Evolutionary conservation across 139 green algal genomes (phyloP), one percentile per base, ranked within the genome.

Genomic region (Closterium sp.): DNA sequence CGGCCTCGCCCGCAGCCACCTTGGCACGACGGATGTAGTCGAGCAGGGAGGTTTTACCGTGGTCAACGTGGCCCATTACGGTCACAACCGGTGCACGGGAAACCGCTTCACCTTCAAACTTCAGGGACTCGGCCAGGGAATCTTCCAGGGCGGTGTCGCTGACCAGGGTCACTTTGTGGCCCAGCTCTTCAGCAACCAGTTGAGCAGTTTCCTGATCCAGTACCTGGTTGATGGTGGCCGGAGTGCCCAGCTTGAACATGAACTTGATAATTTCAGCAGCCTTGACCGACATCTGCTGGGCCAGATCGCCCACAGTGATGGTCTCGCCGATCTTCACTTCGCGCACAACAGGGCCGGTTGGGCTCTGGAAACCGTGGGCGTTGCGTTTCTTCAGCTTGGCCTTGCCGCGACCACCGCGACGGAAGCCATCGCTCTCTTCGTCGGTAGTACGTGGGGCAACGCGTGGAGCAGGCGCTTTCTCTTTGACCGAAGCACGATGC

Each of bases 21-120:
- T 92, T 94, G 4, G 95, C 97, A 6, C 94, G 95, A 6, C 98
- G 94, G 34, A 92, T 16, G 9, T 19, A 19, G 84, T 92, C 89
- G 7, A 92, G 89, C 69, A 92, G 89, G 32, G 89, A 34, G 6
- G 90, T 92, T 33, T 97, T 97, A 85, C 98, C 98, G 95, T 99
- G 98, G 94, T 99, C 98, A 0, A 99, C 98, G 90, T 99, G 98
- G 0, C 98, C 98, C 98, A 99, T 99, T 38, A 99, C 96, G 7
- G 97, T 98, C 8, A 99, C 97, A 43, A 99, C 97, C 0, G 97
- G 97, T 0, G 97, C 96, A 2, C 97, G 91, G 1, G 28, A 84
- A 28, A 83, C 64, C 12, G 12, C 64, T 83, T 83, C 64, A 28
- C 19, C 64, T 83, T 83, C 64, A 12, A 83, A 28, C 19, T 83